phyloP scores from a whole-genome alignment of 2,329 filamentous ascomycete species.

The Akanthomyces lecanii region DNA sequence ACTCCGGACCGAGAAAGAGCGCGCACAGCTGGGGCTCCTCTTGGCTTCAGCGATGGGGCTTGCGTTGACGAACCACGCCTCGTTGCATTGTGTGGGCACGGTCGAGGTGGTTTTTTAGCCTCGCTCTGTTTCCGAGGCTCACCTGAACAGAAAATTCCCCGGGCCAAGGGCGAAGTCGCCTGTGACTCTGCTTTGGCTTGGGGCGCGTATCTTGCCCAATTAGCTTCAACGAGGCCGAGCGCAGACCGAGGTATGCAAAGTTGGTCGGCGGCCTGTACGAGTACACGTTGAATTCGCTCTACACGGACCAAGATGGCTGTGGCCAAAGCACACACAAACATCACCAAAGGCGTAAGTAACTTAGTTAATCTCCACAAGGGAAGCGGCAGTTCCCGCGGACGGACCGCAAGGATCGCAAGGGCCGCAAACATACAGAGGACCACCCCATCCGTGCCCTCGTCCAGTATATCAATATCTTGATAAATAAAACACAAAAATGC shows the following conservation, averaged over 20 bases:
- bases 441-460: slow-evolving; percentile 15
- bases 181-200: background rate
- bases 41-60: background rate
- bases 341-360: background rate
- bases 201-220: background rate
- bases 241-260: background rate
- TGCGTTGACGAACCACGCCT: background rate
- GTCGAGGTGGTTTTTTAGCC: background rate
- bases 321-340: background rate
- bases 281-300: background rate
- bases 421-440: background rate
- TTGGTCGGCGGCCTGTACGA: no score
- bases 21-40: background rate
- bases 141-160: background rate
- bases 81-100: background rate
- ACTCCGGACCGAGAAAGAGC: background rate
- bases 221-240: background rate
- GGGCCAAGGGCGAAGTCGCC: background rate
- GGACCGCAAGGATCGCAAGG: background rate
- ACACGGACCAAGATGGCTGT: background rate
- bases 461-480: background rate
- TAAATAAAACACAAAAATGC: background rate
- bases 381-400: slow-evolving; percentile 10
- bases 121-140: slow-evolving; percentile 7
- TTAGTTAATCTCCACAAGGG: slow-evolving; percentile 13